Evolutionary conservation across 371 early-diverging fungal species (phyloP), one percentile per base, ranked within the genome.

Genomic region (Funneliformis caledonium): DNA sequence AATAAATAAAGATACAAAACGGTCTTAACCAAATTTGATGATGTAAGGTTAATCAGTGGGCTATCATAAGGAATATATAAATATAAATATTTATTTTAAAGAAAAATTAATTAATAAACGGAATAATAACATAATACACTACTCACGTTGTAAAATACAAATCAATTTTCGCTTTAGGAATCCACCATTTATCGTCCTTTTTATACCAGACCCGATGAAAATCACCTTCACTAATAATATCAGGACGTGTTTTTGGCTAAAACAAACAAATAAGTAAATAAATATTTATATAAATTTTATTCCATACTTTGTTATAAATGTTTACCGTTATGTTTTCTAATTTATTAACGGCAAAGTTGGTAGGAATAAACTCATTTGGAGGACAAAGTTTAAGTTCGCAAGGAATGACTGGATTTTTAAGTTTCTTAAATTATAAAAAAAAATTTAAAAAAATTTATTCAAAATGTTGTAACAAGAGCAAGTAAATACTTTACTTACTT

Each of bases 161-260:
- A n/a, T 11, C 12, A 19, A 22, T 11, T 80, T 89, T 89, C 37
- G 91, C 92, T 81, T 94, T 92, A 56, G 96, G 96, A 5, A 94
- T 92, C 91, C 89, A 92, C 83, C 96, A 98, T 2, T 91, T 92
- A 83, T 97, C 97, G 83, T 97, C 97, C 83, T 94, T 94, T 87
- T 97, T 96, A 85, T 95, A 92, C 98, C 98, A 98, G 81, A 97
- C 81, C 37, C 96, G 91, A 33, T 87, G 82, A 12, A 91, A 76
- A 31, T 91, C 86, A 31, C 89, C 89, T 19, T 96, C 94, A 68
- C 85, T 84, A 67, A 94, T 87, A 62, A 94, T 85, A 16, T 85
- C 79, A 26, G 93, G 93, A n/a, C 85, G 86, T n/a, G 68, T 86
- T 78, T 56, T 74, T 33, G 74, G 88, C 81, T 73, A 76, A 62